Evolutionary conservation across 2,329 filamentous ascomycete genomes (phyloP), one percentile per base, ranked within the genome.

Genomic region (Colletotrichum euphorbiae): DNA sequence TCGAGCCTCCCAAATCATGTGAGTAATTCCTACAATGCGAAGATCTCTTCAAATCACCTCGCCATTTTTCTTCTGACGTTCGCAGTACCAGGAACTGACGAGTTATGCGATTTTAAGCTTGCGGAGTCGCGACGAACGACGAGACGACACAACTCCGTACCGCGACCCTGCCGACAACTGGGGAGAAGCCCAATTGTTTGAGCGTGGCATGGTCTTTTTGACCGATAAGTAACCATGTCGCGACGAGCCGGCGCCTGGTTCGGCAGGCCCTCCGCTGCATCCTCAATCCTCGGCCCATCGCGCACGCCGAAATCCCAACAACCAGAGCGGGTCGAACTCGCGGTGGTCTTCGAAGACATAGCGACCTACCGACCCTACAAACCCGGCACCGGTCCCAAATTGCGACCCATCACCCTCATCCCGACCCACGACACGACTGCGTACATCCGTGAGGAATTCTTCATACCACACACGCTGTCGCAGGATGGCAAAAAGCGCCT

Each of bases 381-480:
- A 1, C 80, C 81, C 3, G 83, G 83, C 40, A 81, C 81, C 7
- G 83, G 84, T 0, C 86, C 86, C 0, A 78, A 82, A 0, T 75
- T 84, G 2, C 80, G 80, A 3, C 82, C 80, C 9, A 77, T 88
- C 15, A 74, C 79, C n/a, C 75, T 89, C 6, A 75, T 83, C 3
- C 86, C 83, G 3, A 74, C 79, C 1, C 76, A 81, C 73, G 84
- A 89, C 71, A 82, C 83, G 48, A 83, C 83, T 8, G 87, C 85
- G n/a, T 87, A 84, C 72, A 90, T 91, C 46, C 74, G 85, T 69
- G 83, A 85, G 54, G 83, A 85, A 71, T 79, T 85, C 36, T 77
- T 88, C 7, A 77, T 86, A 0, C 81, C 84, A 43, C 72, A 21
- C 70, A 72, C 55, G 72, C 75, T 21, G 61, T 78, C 74, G 54